A percentile compares a stretch with the other conserved stretches of the same genome.
phyloP scores from a whole-genome alignment of 106 monocot species.

The Acorus gramineus region DNA sequence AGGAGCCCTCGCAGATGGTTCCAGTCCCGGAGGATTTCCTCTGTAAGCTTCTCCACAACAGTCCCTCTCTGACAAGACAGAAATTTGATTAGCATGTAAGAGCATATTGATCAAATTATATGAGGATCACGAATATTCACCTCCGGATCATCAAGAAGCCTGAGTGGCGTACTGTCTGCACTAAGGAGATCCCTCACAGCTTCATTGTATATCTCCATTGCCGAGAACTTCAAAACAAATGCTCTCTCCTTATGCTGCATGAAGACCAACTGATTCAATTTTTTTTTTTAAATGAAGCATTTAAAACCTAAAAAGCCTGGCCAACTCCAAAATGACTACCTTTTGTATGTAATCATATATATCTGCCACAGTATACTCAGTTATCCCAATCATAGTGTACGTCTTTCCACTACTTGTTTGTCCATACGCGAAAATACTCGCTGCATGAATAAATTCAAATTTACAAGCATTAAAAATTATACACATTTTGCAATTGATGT shows the following conservation, averaged over 20 bases:
- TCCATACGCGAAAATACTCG: constrained; percentile 76
- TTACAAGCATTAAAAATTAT: too few species aligned
- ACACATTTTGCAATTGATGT: too few species aligned
- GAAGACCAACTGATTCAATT: background rate
- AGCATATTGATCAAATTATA: too few species aligned
- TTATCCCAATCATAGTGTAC: constrained; percentile 71
- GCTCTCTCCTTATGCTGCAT: constrained; percentile 56
- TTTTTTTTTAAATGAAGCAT: too few species aligned
- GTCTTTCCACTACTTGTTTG: constrained; percentile 85
- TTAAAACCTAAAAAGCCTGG: too few species aligned
- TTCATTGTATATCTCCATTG: constrained; percentile 82
- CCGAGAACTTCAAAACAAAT: constrained; percentile 58
- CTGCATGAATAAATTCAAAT: constrained; percentile 22
- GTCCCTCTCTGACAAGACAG: constrained; percentile 44
- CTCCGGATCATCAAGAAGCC: constrained; percentile 87
- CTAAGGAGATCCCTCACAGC: constrained; percentile 64
- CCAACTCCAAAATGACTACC: constrained; percentile 13
- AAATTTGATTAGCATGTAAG: background rate
- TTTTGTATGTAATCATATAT: constrained; percentile 63
- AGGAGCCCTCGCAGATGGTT: constrained; percentile 53
- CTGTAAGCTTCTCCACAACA: constrained; percentile 57
- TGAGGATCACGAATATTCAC: constrained; percentile 6
- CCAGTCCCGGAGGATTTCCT: constrained; percentile 44
- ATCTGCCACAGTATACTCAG: constrained; percentile 50
- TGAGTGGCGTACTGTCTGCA: constrained; percentile 33